Evolutionary conservation across 2,329 filamentous ascomycete species (phyloP), one percentile per base, ranked within the genome.

Genomic region (Teratosphaeriaceae sp.): DNA sequence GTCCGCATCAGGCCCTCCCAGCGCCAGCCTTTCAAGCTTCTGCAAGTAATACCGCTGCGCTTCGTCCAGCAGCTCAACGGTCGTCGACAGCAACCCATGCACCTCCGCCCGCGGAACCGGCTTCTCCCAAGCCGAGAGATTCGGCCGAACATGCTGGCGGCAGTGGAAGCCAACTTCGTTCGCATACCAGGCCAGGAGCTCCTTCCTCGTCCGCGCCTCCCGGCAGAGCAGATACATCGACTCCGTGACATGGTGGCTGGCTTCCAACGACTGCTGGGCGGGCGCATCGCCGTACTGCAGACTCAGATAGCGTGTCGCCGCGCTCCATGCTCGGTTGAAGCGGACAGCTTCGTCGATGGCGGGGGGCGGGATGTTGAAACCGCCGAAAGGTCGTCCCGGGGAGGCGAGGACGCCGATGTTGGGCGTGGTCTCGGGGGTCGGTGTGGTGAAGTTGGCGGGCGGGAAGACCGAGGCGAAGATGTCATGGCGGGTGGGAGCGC

Each of bases 381-480:
- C 64, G 30, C 66, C 66, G 43, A 70, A 71, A 12, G 67, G 59
- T 34, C 54, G 42, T 1, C 61, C 65, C 6, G 64, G 63, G 35
- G 56, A 64, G 6, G 60, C 54, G 30, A 67, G 56, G n/a, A 44
- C 39, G 13, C 65, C 67, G 18, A 70, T 56, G 38, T 65, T 61
- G 31, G 69, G 69, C 15, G 67, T 72, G 27, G 67, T 61, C 38
- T 70, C 40, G 51, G 59, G 68, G 9, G 69, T 72, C 21, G 68
- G 67, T 5, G 64, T 65, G 5, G 66, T 68, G 47, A 66, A 66
- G 15, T 62, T 59, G 34, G 64, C 61, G 9, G 63, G 54, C 13
- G 69, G 65, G 49, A 73, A 73, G 46, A 73, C 62, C 26, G 70
- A 69, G 27, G 60, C 57, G 59, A 72, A 69, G 50, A 68, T 37